Evolutionary conservation across 2,329 filamentous ascomycete species (phyloP), one percentile per base, ranked within the genome.

Genomic region (Fusarium ambrosium): DNA sequence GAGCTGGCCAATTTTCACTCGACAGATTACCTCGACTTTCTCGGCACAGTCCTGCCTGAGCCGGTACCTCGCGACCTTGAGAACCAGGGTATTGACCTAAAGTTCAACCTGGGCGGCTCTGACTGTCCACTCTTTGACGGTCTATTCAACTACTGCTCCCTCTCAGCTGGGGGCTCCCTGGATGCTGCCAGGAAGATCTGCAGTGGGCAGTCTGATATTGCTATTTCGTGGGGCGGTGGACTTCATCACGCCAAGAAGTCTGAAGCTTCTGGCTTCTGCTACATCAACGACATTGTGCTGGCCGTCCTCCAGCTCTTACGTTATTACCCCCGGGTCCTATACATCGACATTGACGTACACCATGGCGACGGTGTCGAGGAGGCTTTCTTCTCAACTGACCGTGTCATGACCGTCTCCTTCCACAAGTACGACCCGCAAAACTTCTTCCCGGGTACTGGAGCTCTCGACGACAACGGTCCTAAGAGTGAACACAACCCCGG

Each of bases 121-220:
- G 97, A 99, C 84, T 99, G 97, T 80, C 97, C 97, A 20, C 92
- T 99, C 63, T 99, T 99, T 79, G 95, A 98, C 80, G 97, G 97
- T 2, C 89, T 99, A 36, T 98, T 94, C 86, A 93, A 97, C 81
- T 99, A 98, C 85, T 97, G 96, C 80, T 96, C 95, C 56, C 92
- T 98, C 79, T 98, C 97, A 78, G 93, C 95, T 2, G 97, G 97
- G 43, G 94, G 94, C 51, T 97, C 95, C 3, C 89, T 98, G 64
- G 95, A 98, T 80, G 97, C 96, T 18, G 95, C 97, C 16, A 91
- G 94, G 70, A 97, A 97, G 81, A 91, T 99, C 41, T 93, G 92
- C 81, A 93, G 94, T 79, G 89, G 92, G 58, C 94, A 98, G 84
- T 95, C 95, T 34, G 94, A 98, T 80, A 98, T 99, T 80, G 97